Evolutionary conservation across 2,329 filamentous ascomycete species (phyloP).

Genomic region (Lasiodiplodia gonubiensis): DNA sequence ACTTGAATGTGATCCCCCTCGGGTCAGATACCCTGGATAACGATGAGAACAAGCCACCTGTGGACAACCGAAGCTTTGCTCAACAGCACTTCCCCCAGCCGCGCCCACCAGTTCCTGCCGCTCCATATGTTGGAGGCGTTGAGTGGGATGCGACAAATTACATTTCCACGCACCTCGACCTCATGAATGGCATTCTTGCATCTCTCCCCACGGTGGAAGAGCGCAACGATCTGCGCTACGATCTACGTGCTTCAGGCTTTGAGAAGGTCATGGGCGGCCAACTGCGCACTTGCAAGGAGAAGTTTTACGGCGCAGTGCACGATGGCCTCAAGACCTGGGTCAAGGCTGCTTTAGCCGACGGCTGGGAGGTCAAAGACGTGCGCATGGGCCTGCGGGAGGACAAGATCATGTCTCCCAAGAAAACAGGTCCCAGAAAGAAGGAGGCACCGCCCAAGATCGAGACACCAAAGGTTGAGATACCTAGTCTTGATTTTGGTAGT

Average conservation of each 20-base stretch:
- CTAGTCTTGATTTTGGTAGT: constrained; percentile 20
- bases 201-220: constrained; percentile 72
- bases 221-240: constrained; percentile 78
- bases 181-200: constrained; percentile 88
- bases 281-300: constrained; percentile 92
- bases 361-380: constrained; percentile 83
- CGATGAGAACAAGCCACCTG: not conserved
- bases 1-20: constrained; percentile 82
- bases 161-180: constrained; percentile 86
- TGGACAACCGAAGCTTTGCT: constrained; percentile 49
- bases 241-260: constrained; percentile 83
- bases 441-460: constrained; percentile 46
- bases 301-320: constrained; percentile 93
- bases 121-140: constrained; percentile 94
- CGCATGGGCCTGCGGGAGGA: constrained; percentile 64
- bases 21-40: constrained; percentile 44
- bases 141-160: constrained; percentile 99
- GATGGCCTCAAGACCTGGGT: constrained; percentile 90
- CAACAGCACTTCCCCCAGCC: constrained; percentile 81
- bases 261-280: constrained; percentile 87
- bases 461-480: constrained; percentile 45
- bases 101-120: constrained; percentile 87
- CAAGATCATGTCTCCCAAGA: constrained; percentile 46
- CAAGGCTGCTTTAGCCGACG: constrained; percentile 82
- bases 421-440: constrained; percentile 39